Evolutionary conservation across 768 basidiomycete species (phyloP).

Genomic region (Panaeolus cyanescens): DNA sequence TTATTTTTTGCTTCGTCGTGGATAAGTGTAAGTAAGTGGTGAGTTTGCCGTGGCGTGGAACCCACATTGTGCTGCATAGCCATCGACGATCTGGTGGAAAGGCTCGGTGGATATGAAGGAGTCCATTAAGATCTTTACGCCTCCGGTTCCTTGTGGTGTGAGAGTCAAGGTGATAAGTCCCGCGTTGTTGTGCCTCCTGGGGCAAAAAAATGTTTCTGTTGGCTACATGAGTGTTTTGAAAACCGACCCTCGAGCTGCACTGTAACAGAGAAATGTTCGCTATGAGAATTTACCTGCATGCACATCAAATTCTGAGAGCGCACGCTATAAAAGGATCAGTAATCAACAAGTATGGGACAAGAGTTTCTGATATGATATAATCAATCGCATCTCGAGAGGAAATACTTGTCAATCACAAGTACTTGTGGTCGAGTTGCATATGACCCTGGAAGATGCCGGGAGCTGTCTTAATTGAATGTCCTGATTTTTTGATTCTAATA

Average conservation of each 20-base stretch:
- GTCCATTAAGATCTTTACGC: neutral
- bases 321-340: neutral
- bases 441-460: neutral
- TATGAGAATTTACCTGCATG: neutral
- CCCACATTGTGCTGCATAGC: neutral
- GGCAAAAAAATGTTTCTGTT: neutral
- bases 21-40: neutral
- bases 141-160: slow-evolving; percentile 2
- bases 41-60: slow-evolving; percentile 3
- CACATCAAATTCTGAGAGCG: neutral
- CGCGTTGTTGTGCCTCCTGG: neutral
- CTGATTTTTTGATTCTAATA: neutral
- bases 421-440: neutral
- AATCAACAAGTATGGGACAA: neutral
- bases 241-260: neutral
- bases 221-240: neutral
- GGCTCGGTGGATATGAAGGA: neutral
- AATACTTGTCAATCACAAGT: slow-evolving; percentile 2
- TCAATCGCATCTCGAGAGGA: neutral
- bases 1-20: neutral
- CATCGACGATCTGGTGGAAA: slow-evolving; percentile 1
- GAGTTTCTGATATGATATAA: neutral
- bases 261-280: neutral
- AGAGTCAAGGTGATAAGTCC: neutral
- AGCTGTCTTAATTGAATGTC: neutral